Percentiles rank a stretch among this genome's conserved stretches.
These are phyloP conservation scores for Miscanthus lutarioriparius DNA, from an alignment of 176 grass and related monocot species.

Conservation along the genomic window DNA sequence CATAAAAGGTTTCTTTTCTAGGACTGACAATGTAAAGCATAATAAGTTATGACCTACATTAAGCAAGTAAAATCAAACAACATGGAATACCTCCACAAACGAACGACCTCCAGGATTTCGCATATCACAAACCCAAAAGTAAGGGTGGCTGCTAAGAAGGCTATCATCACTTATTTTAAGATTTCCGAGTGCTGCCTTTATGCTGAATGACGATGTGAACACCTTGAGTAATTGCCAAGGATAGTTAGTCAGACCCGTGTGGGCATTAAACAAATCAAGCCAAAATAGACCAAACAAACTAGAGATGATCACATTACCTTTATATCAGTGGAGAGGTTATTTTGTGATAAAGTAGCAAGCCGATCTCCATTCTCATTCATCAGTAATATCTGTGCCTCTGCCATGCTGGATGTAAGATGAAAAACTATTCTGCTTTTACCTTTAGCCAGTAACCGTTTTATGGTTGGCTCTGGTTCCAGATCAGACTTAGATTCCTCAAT, in stretches of 20 bases:
- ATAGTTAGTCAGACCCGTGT: constrained; percentile 24
- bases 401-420: constrained; percentile 94
- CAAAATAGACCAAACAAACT: constrained; percentile 13
- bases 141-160: constrained; percentile 68
- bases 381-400: constrained; percentile 87
- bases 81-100: constrained; percentile 84
- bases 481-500: constrained; percentile 50
- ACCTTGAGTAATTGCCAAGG: constrained; percentile 64
- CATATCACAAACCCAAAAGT: constrained; percentile 99
- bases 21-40: constrained; percentile 5
- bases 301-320: constrained; percentile 52
- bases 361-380: constrained; percentile 73
- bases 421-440: constrained; percentile 94
- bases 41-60: constrained; percentile 13
- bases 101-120: constrained; percentile 88
- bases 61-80: constrained; percentile 7
- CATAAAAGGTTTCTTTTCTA: constrained; percentile 24
- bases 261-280: constrained; percentile 16
- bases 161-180: constrained; percentile 99
- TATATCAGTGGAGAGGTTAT: constrained; percentile 91
- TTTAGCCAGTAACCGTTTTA: constrained; percentile 77
- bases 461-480: constrained; percentile 48
- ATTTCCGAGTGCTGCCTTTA: constrained; percentile 99
- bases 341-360: constrained; percentile 88
- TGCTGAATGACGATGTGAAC: constrained; percentile 81